Evolutionary conservation across 202 grass and related monocot species (phyloP), one percentile per base, ranked within the genome.

Genomic region (Schoenoplectus triqueter): DNA sequence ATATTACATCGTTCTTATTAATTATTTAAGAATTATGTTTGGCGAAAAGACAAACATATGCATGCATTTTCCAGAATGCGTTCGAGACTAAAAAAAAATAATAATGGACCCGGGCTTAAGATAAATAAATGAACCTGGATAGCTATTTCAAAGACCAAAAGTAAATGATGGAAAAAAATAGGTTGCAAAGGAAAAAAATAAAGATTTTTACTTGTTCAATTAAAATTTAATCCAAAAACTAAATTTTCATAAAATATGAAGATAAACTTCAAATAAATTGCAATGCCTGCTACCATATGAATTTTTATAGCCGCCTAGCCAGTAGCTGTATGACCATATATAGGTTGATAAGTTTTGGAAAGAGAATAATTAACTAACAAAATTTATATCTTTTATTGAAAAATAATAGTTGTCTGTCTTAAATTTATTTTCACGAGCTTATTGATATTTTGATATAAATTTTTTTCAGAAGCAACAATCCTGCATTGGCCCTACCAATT

Each of bases 401-500:
- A 31, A 31, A 31, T 31, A 31, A 31, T 31, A 31, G 31, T 31
- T 31, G 31, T 31, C 31, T 31, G 31, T 31, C 31, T 31, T 69
- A 46, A 3, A 17, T 73, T 10, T 73, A 73, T 20, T 19, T 73
- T 51, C n/a, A 18, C 14, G 7, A 73, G 6, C 8, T 73, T 74
- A 20, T 0, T 74, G 39, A 49, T 72, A 48, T 13, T 22, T 74
- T 13, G 13, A 8, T 31, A 31, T 31, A 31, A 31, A 0, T 31
- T 31, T 31, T 31, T 75, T 39, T 15, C 50, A n/a, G 22, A 60
- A 60, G 74, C 22, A 78, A 60, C 2, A 60, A 59, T 60, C 14
- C 22, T 60, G 54, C 14, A 0, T 78, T 78, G 74, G 74, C 74
- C 74, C 74, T 78, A 78, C 74, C 74, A 78, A 78, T 78, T 78